phyloP scores from a whole-genome alignment of 1,284 basidiomycete species.

The Ceratobasidium theobromae region DNA sequence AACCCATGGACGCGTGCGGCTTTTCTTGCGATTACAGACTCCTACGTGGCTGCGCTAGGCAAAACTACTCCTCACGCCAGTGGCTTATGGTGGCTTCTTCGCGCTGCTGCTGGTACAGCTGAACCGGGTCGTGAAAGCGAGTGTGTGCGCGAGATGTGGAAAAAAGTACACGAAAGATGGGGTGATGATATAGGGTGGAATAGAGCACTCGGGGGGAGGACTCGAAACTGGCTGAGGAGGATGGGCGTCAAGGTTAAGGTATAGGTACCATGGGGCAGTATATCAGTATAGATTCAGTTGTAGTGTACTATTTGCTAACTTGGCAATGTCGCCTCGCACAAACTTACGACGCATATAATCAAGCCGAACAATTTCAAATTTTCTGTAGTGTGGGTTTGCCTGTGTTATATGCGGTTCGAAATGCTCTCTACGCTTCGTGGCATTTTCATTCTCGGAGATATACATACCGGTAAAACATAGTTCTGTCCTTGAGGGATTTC shows the following conservation, averaged over 20 bases:
- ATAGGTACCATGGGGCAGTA: too few species aligned
- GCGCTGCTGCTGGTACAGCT: slow-evolving; percentile 24
- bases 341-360: too few species aligned
- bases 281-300: too few species aligned
- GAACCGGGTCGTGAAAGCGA: slow-evolving; percentile 25
- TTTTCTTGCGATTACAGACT: slow-evolving; percentile 8
- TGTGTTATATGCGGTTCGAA: too few species aligned
- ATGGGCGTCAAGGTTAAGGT: slow-evolving; percentile 22
- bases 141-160: slow-evolving; percentile 24
- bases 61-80: slow-evolving; percentile 13
- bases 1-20: slow-evolving; percentile 19
- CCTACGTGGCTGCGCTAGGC: slow-evolving; percentile 22
- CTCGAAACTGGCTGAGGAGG: slow-evolving; percentile 17
- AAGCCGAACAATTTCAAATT: too few species aligned
- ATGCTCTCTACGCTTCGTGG: too few species aligned
- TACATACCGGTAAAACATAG: too few species aligned
- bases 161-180: slow-evolving; percentile 16
- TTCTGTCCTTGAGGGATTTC: too few species aligned
- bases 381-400: too few species aligned
- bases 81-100: slow-evolving; percentile 26
- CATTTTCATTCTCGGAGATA: too few species aligned
- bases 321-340: too few species aligned
- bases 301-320: too few species aligned
- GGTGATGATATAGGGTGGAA: slow-evolving; percentile 23
- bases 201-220: slow-evolving; percentile 21